Evolutionary conservation across 1,284 basidiomycete species (phyloP), one percentile per base, ranked within the genome.

Genomic region (Apiotrichum laibachii): DNA sequence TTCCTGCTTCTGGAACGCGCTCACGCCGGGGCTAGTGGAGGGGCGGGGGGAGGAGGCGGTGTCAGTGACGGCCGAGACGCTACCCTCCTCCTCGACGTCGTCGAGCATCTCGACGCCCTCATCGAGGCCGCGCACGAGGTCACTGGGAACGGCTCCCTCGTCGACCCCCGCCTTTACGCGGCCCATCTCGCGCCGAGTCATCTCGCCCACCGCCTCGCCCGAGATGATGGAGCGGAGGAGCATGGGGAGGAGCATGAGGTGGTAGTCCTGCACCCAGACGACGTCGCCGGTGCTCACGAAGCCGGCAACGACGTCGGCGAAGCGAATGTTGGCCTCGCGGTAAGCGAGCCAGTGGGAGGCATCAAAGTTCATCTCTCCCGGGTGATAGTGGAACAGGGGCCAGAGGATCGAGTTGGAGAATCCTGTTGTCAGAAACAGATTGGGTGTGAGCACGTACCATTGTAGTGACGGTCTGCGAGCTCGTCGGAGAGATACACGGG

Each of bases 361-460:
- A 80, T 98, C 95, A 75, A 99, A 99, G 80, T 93, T 96, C 93
- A 99, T 99, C 80, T 97, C 93, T 66, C 93, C 92, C 16, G 92
- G 92, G 77, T 97, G 94, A 79, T 98, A 99, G 78, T 99, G 95
- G 84, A 99, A 98, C 50, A 99, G 83, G 0, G 95, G 95, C 95
- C 95, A 99, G 43, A 99, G 86, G 79, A 99, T 99, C 52, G 92
- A 96, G 82, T 99, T 99, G 67, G 92, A 94, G 83, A 99, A 99
- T 31, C 77, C 75, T 77, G 50, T 19, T 26, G 49, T n/a, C 19
- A 45, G 15, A 5, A 5, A 13, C 18, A 16, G 35, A 18, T 31
- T 18, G n/a, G 2, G n/a, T 10, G 2, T 8, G 15, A 2, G 5
- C 50, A 26, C 40, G 54, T 53, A 73, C 90, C 91, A 72, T 98